phyloP scores from a whole-genome alignment of 2,329 filamentous ascomycete species.

The Penicillium sp. region DNA sequence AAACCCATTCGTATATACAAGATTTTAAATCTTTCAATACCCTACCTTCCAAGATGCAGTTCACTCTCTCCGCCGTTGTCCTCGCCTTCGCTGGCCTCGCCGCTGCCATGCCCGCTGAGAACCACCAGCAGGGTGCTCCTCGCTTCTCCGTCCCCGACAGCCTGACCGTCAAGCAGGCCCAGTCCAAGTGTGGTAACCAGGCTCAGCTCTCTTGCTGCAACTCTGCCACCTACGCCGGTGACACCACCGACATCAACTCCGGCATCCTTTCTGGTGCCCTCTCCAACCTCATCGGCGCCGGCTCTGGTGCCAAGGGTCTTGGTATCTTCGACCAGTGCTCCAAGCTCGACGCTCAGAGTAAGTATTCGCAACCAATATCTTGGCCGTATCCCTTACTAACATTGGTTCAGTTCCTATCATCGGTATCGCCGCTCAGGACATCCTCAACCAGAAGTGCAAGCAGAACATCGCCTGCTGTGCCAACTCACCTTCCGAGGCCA shows the following conservation, averaged over 20 bases:
- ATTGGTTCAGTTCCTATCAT: conserved; percentile 15
- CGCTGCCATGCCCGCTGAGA: conserved; percentile 25
- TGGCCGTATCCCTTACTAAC: neutral
- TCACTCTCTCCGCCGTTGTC: conserved; percentile 30
- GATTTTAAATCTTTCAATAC: conserved; percentile 21
- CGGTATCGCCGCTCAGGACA: conserved; percentile 26
- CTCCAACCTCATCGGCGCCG: conserved; percentile 31
- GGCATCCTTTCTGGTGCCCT: conserved; percentile 33
- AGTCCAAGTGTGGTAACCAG: conserved; percentile 38
- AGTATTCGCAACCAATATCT: neutral
- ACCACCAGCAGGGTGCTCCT: neutral
- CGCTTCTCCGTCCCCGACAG: conserved; percentile 22
- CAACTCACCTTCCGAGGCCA: conserved; percentile 26
- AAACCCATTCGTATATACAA: conserved; percentile 11
- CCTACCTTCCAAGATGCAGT: conserved; percentile 38
- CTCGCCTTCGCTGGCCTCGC: conserved; percentile 33
- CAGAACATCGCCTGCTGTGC: conserved; percentile 41
- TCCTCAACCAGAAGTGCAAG: conserved; percentile 37
- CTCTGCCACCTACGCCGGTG: conserved; percentile 34
- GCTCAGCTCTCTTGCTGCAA: conserved; percentile 41
- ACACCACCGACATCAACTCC: conserved; percentile 30
- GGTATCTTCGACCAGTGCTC: conserved; percentile 43
- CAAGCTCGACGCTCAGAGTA: conserved; percentile 34
- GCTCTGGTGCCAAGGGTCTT: conserved; percentile 31
- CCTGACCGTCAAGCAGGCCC: conserved; percentile 35